Base-by-base conservation (phyloP, 768 basidiomycete genomes). In the Leccinum variicolor region DNA sequence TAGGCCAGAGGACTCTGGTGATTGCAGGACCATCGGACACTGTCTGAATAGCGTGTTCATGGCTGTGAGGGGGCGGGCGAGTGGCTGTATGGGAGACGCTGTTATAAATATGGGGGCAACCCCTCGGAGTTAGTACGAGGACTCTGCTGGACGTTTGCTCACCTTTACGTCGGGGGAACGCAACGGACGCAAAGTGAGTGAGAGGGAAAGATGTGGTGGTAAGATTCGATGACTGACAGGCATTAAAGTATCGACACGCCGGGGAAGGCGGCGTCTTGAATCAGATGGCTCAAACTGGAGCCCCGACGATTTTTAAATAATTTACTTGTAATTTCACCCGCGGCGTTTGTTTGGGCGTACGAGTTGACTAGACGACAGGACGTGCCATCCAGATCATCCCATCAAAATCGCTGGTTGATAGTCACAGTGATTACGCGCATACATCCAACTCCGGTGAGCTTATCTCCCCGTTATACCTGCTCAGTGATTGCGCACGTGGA, bases 241-340 rank as follows among this genome's bases (percentile, higher is more conserved):
- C 8, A 31, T 54, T 54, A 55, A 58, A 55, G 55, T n/a, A 49
- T 21, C 5, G 23, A 55, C 28, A 29, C 25, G 25, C 53, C 53
- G 34, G 17, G 2, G 6, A 23, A 29, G 34, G 10, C 46, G 57
- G 57, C 36, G 47, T 49, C 51, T 46, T 46, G 45, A 15, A 46
- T 46, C 45, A 41, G 39, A n/a, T 6, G 29, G 17, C 17, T 39
- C 36, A 39, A 39, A 39, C 17, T 41, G 39, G 39, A 41, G 39
- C 39, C n/a, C 2, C 39, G n/a, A 19, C n/a, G 39, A n/a, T 7
- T 43, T 43, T 43, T 43, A 41, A 41, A 43, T 43, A 43, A 43
- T 31, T 43, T 43, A 43, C 17, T n/a, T n/a, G 19, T 43, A 19
- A 43, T 43, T 43, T 43, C 19, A 43, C 29, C 11, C 15, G 52